Evolutionary conservation across 495 filamentous ascomycete genomes (phyloP).

Genomic region (Stereocaulon alpinum): DNA sequence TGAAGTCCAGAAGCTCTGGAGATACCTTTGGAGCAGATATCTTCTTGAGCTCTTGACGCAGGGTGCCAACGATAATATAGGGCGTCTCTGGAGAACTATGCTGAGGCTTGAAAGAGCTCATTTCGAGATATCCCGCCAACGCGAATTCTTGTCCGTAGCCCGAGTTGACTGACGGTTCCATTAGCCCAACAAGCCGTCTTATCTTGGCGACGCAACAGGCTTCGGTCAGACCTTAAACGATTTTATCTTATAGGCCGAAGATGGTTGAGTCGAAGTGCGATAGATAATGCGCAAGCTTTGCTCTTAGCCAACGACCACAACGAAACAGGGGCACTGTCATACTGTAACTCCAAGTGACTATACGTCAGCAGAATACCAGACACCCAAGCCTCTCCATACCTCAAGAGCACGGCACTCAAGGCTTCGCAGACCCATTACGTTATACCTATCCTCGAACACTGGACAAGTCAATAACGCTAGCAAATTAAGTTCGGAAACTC

Average conservation of each 20-base stretch:
- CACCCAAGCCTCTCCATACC: constrained; percentile 23
- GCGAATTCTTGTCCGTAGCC: constrained; percentile 17
- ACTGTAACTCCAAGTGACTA: constrained; percentile 24
- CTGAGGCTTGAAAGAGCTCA: background rate
- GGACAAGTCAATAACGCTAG: constrained; percentile 1
- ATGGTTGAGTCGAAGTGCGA: constrained; percentile 9
- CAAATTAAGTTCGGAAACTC: background rate
- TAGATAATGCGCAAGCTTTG: constrained; percentile 3
- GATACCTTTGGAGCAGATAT: constrained; percentile 10
- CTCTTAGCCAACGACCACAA: constrained; percentile 5
- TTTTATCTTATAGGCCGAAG: constrained; percentile 20
- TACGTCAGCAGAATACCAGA: constrained; percentile 21
- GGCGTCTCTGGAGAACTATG: constrained; percentile 6
- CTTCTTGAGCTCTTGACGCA: constrained; percentile 19
- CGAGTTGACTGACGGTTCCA: constrained; percentile 11
- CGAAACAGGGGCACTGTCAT: background rate
- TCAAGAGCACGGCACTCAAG: constrained; percentile 20
- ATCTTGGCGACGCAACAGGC: constrained; percentile 24
- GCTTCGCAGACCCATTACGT: constrained; percentile 19
- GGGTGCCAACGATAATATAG: constrained; percentile 8
- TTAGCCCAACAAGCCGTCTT: constrained; percentile 17
- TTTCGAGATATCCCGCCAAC: background rate
- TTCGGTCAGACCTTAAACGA: constrained; percentile 19
- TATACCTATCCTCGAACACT: constrained; percentile 22
- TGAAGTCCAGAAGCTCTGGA: constrained; percentile 11